Percentiles rank a stretch among this genome's conserved stretches.
phyloP scores from a whole-genome alignment of 2,329 filamentous ascomycete genomes.

The Chrysoporthe deuterocubensis region DNA sequence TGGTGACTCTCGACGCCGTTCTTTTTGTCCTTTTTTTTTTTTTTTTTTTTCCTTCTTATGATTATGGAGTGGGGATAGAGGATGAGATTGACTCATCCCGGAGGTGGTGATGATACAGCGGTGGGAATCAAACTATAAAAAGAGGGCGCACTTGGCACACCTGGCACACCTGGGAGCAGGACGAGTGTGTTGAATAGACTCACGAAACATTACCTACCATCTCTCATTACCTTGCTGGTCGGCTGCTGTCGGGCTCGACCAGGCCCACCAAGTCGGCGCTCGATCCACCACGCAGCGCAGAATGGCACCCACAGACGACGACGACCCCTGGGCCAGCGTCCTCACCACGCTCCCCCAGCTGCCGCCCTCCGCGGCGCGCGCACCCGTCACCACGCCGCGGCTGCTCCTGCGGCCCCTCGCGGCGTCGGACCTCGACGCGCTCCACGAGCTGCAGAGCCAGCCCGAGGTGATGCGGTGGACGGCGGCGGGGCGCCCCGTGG shows the following conservation, averaged over 20 bases:
- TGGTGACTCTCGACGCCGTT: not conserved
- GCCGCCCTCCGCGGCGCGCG: not conserved
- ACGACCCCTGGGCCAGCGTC: conserved; percentile 4
- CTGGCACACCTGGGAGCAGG: too few relatives aligned
- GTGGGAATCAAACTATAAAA: not conserved
- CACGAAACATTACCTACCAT: too few relatives aligned
- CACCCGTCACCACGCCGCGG: conserved; percentile 7
- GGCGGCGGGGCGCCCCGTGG: conserved; percentile 40
- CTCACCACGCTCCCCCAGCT: conserved; percentile 16
- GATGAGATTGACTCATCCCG: not conserved
- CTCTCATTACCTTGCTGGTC: too few relatives aligned
- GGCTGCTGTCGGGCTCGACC: too few relatives aligned
- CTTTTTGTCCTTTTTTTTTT: not conserved
- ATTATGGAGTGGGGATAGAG: too few relatives aligned
- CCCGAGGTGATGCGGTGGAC: conserved; percentile 68
- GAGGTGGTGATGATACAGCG: not conserved
- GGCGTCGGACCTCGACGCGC: conserved; percentile 49
- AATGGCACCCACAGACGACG: not conserved
- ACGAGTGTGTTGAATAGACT: too few relatives aligned
- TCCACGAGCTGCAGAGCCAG: conserved; percentile 59
- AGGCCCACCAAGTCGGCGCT: too few relatives aligned
- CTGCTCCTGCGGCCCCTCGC: conserved; percentile 18
- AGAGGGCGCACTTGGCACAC: not conserved
- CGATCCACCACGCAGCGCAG: too few relatives aligned
- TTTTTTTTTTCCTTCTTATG: not conserved